Evolutionary conservation across 805 yeast genomes (phyloP).

Genomic region (Myxozyma udenii): DNA sequence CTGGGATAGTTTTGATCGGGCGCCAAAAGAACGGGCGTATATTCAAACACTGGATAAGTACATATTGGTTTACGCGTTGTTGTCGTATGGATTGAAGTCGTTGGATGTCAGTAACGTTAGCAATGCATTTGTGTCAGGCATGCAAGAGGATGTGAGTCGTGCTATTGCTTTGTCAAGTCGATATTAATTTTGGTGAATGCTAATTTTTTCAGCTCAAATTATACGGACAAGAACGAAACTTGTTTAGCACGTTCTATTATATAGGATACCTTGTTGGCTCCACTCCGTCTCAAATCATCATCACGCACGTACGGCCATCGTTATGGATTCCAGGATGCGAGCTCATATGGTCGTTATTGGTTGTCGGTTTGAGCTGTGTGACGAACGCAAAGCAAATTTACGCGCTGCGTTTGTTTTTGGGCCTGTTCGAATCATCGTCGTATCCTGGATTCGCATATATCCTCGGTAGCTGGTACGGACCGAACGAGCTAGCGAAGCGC

Average conservation of each 20-base stretch:
- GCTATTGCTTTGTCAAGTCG: neutral
- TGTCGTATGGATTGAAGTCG: constrained; percentile 49
- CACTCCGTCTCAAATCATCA: constrained; percentile 40
- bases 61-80: constrained; percentile 37
- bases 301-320: constrained; percentile 34
- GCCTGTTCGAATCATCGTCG: constrained; percentile 35
- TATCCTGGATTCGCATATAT: constrained; percentile 35
- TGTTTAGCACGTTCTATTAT: constrained; percentile 17
- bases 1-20: constrained; percentile 27
- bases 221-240: constrained; percentile 24
- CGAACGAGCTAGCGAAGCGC: constrained; percentile 34
- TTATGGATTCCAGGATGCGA: constrained; percentile 35
- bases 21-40: constrained; percentile 36
- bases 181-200: neutral
- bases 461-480: constrained; percentile 36
- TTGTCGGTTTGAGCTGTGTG: constrained; percentile 31
- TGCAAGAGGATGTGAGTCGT: constrained; percentile 49
- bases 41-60: constrained; percentile 39
- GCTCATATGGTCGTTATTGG: constrained; percentile 33
- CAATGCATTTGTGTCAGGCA: constrained; percentile 66
- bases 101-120: constrained; percentile 58
- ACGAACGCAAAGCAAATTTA: constrained; percentile 32
- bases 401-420: constrained; percentile 37
- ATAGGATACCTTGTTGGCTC: constrained; percentile 38
- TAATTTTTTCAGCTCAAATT: constrained; percentile 6